A percentile compares a stretch with the other conserved stretches of the same genome.
phyloP scores from a whole-genome alignment of 345 rosid genomes.

The Salix brachista region DNA sequence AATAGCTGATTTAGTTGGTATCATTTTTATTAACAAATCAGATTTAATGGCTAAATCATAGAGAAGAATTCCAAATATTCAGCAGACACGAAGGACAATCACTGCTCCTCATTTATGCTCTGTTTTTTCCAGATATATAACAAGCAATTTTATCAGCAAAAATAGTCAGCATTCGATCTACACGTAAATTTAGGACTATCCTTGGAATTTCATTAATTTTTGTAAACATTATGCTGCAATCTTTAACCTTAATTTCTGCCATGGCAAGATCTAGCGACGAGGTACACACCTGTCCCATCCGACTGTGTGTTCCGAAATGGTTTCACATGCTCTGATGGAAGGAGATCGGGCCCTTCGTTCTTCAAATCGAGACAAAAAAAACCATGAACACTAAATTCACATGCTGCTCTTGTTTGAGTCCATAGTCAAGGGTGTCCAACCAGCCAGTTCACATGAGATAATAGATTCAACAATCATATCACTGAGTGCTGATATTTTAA shows the following conservation, averaged over 20 bases:
- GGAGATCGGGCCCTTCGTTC: not conserved
- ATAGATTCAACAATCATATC: too few relatives aligned
- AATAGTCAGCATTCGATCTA: not conserved
- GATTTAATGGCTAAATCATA: not conserved
- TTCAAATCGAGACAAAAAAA: not conserved
- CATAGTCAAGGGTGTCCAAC: not conserved
- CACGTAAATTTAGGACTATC: not conserved
- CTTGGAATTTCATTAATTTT: not conserved
- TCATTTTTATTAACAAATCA: too few relatives aligned
- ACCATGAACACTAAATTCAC: conserved; percentile 7
- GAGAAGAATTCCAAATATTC: too few relatives aligned
- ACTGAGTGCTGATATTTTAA: too few relatives aligned
- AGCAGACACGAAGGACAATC: too few relatives aligned
- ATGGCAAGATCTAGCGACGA: not conserved
- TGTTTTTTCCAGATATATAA: too few relatives aligned
- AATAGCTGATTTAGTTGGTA: too few relatives aligned
- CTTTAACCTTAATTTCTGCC: not conserved
- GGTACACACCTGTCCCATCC: not conserved
- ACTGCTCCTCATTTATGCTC: too few relatives aligned
- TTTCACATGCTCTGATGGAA: not conserved
- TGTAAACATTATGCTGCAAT: not conserved
- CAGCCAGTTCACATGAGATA: not conserved
- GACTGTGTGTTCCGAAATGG: not conserved
- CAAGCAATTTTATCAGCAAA: too few relatives aligned
- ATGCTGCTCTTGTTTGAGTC: not conserved